Conservation (phyloP, 2,329 filamentous ascomycete genomes). For the Stromatinia cepivora region DNA sequence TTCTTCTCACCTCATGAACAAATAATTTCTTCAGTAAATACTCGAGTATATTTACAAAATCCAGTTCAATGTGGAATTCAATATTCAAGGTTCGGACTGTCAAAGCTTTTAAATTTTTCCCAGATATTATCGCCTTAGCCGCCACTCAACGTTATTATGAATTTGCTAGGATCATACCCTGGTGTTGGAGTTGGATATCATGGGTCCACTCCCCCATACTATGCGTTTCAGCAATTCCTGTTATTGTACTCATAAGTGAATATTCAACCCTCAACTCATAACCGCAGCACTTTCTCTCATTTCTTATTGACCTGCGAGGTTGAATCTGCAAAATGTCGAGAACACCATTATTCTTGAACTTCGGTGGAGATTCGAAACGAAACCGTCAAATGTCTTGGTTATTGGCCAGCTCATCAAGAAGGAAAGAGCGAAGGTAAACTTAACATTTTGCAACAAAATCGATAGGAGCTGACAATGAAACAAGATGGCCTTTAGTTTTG, state of each 20-base stretch:
- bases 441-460: background rate
- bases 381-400: constrained; percentile 31
- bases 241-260: background rate
- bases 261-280: background rate
- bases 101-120: constrained; percentile 12
- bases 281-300: background rate
- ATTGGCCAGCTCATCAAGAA: constrained; percentile 36
- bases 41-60: constrained; percentile 15
- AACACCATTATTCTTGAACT: constrained; percentile 31
- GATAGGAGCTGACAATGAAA: constrained; percentile 30
- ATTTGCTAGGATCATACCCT: constrained; percentile 8
- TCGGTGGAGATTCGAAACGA: constrained; percentile 25
- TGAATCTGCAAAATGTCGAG: constrained; percentile 28
- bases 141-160: background rate
- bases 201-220: constrained; percentile 12
- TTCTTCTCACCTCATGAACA: constrained; percentile 38
- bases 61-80: constrained; percentile 9
- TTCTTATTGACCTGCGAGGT: background rate
- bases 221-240: background rate
- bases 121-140: constrained; percentile 10
- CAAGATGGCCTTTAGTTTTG: constrained; percentile 61
- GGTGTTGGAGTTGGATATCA: constrained; percentile 20
- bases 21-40: constrained; percentile 17
- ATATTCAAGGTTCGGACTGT: background rate
- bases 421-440: constrained; percentile 38